Conservation (phyloP, 2,329 filamentous ascomycete species). For the Sclerotinia nivalis region DNA sequence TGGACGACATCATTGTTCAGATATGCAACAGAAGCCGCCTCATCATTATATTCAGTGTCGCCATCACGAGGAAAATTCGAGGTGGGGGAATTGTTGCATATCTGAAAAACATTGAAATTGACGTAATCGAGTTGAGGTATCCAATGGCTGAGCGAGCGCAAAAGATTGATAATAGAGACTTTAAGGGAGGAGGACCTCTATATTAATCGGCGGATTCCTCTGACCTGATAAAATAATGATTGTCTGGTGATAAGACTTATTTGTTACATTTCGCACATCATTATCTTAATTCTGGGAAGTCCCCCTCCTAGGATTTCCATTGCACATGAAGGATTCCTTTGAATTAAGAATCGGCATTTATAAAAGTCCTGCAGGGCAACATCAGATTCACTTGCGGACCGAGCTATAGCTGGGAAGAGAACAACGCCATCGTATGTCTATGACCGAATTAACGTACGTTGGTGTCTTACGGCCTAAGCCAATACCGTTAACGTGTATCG, state of each 20-base stretch:
- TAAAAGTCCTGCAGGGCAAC: too few species aligned
- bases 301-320: too few species aligned
- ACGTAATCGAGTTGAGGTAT: not conserved
- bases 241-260: not conserved
- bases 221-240: not conserved
- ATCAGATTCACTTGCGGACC: too few species aligned
- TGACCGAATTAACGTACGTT: too few species aligned
- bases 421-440: too few species aligned
- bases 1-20: not conserved
- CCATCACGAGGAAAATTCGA: not conserved
- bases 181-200: not conserved
- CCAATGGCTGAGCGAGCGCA: not conserved
- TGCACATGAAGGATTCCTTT: too few species aligned
- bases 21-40: not conserved
- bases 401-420: too few species aligned
- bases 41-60: not conserved
- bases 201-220: not conserved
- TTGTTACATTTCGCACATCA: not conserved
- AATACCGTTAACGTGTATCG: too few species aligned
- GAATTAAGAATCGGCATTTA: too few species aligned
- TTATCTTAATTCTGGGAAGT: not conserved
- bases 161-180: not conserved
- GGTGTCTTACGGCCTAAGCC: too few species aligned
- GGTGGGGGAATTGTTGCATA: not conserved
- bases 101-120: conserved; percentile 12